phyloP scores from a whole-genome alignment of 176 grass and related monocot species.

The Oryza longistaminata region DNA sequence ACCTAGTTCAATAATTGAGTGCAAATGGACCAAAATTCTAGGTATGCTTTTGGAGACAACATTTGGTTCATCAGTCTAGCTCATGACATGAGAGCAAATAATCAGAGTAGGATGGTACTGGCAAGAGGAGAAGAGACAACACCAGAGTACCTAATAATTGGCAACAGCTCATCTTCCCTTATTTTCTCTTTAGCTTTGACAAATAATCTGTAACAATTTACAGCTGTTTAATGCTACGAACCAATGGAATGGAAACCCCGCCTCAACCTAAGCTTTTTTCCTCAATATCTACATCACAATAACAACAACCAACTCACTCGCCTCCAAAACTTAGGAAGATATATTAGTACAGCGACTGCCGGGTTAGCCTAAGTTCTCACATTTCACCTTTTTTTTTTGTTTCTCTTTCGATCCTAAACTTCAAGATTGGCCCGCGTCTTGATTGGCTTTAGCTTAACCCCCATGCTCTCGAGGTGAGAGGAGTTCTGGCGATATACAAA shows the following conservation, averaged over 20 bases:
- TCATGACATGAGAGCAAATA: slow-evolving; percentile 18
- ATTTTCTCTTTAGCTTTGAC: slow-evolving; percentile 47
- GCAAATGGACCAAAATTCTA: slow-evolving; percentile 1
- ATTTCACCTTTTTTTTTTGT: slow-evolving; percentile 15
- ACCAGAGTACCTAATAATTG: slow-evolving; percentile 15
- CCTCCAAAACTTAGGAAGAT: slow-evolving; percentile 54
- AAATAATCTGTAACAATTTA: slow-evolving; percentile 69
- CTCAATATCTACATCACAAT: slow-evolving; percentile 42
- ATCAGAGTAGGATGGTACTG: background rate
- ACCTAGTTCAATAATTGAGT: background rate
- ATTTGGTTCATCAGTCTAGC: slow-evolving; percentile 30
- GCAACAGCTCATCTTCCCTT: slow-evolving; percentile 43
- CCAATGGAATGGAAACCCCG: slow-evolving; percentile 48
- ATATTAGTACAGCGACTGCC: slow-evolving; percentile 16
- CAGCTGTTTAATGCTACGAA: slow-evolving; percentile 60
- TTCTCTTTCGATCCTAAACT: slow-evolving; percentile 44
- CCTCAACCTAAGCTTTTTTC: slow-evolving; percentile 34
- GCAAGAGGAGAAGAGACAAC: slow-evolving; percentile 15
- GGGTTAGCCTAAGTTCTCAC: slow-evolving; percentile 19
- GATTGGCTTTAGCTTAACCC: slow-evolving; percentile 94
- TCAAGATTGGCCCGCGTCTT: slow-evolving; percentile 66
- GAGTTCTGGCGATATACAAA: slow-evolving; percentile 79
- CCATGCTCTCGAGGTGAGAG: slow-evolving; percentile 97
- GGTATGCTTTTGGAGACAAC: background rate
- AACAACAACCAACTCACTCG: slow-evolving; percentile 44